Evolutionary conservation across 495 filamentous ascomycete species (phyloP), one percentile per base, ranked within the genome.

Genomic region (Penicillium atrosanguineum): DNA sequence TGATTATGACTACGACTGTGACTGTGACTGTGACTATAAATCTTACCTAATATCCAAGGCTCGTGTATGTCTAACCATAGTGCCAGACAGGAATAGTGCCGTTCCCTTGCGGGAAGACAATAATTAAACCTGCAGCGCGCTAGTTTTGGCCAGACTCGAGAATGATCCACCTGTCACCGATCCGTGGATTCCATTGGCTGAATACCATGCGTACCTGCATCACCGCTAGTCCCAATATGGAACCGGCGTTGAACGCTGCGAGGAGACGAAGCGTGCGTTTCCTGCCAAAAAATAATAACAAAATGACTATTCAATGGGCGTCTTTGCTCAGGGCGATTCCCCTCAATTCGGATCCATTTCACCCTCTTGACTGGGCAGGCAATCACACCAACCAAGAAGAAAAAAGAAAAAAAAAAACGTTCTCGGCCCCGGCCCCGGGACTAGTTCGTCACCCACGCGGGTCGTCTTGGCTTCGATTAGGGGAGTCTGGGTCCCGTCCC

Each of bases 381-480:
- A 23, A n/a, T 37, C 34, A 37, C n/a, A 37, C n/a, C n/a, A 40
- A n/a, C 6, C 4, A n/a, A 15, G 16, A 6, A 18, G 15, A 1
- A 9, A 20, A 1, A 16, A 40, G 12, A 40, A 14, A 40, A 20
- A 14, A 40, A 20, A 40, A 40, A 40, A 15, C 29, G 45, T 40
- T 28, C 50, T 46, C 47, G 53, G 51, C 50, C 59, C 19, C 38
- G 38, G 38, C 55, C 50, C 52, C 49, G 45, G 46, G 55, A 49
- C 52, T 56, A 63, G 55, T 59, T 63, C 54, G 53, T 56, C 56
- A 59, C 52, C 53, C 57, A 44, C 60, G 60, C 63, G 60, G 53
- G 57, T 60, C 40, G 59, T 57, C 59, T 60, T 57, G 50, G 56
- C 55, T 55, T 65, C 50, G 46, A 58, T 63, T 57, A 53, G 63